Evolutionary conservation across 2,329 filamentous ascomycete genomes (phyloP).

Genomic region (Fusarium sp.): DNA sequence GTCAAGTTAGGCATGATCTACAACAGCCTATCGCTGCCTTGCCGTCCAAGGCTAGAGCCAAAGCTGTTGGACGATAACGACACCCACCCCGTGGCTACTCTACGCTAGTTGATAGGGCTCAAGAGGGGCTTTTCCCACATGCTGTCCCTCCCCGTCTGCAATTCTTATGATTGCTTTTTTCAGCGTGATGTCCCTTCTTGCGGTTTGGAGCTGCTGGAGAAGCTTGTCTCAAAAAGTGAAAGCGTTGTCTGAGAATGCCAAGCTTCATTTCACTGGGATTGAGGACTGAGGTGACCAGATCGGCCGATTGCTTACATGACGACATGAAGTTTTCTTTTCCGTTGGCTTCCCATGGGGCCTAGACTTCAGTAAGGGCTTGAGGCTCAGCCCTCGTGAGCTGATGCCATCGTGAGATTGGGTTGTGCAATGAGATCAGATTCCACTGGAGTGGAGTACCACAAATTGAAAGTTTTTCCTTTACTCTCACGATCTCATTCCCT

Average conservation of each 20-base stretch:
- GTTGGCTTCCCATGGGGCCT: slow-evolving; percentile 5
- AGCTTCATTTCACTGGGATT: slow-evolving; percentile 42
- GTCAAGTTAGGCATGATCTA: slow-evolving; percentile 46
- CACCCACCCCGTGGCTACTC: slow-evolving; percentile 42
- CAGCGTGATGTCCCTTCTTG: slow-evolving; percentile 10
- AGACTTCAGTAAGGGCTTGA: slow-evolving; percentile 22
- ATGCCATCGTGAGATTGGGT: slow-evolving; percentile 49
- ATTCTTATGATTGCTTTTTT: slow-evolving; percentile 26
- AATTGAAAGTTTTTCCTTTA: slow-evolving; percentile 1
- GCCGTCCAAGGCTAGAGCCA: slow-evolving; percentile 27
- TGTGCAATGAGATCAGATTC: slow-evolving; percentile 39
- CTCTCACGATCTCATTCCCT: background rate
- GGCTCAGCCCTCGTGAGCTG: slow-evolving; percentile 37
- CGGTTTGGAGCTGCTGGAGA: slow-evolving; percentile 13
- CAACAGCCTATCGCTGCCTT: slow-evolving; percentile 36
- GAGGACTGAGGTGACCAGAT: slow-evolving; percentile 38
- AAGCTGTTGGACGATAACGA: slow-evolving; percentile 21
- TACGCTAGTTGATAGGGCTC: slow-evolving; percentile 11
- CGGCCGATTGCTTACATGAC: slow-evolving; percentile 45
- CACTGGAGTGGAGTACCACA: slow-evolving; percentile 34
- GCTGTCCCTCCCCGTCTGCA: slow-evolving; percentile 21
- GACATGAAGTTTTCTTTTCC: slow-evolving; percentile 31
- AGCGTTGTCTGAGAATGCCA: slow-evolving; percentile 37
- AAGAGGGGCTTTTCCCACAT: slow-evolving; percentile 19
- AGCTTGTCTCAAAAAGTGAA: slow-evolving; percentile 37